Conservation (phyloP, 2,329 filamentous ascomycete genomes). For the Paraphoma sp. region DNA sequence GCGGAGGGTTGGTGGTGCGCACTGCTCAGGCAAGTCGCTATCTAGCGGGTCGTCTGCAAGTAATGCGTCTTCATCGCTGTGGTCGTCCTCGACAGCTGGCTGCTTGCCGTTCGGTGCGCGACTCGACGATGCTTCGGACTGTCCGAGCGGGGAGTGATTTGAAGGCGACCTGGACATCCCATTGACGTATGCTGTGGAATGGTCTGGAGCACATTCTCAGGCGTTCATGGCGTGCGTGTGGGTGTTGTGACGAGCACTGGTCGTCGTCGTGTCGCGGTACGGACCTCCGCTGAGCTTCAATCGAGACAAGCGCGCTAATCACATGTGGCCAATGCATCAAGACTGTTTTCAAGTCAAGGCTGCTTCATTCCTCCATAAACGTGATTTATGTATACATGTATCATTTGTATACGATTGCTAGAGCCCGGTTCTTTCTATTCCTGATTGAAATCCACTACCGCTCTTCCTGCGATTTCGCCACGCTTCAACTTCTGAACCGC, state of each 20-base stretch:
- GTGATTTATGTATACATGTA: background rate
- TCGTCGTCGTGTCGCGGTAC: slow-evolving; percentile 6
- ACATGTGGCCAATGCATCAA: background rate
- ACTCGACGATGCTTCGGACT: slow-evolving; percentile 55
- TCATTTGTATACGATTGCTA: no score
- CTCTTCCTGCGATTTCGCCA: slow-evolving; percentile 60
- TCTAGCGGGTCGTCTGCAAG: slow-evolving; percentile 65
- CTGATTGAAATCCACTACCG: slow-evolving; percentile 61
- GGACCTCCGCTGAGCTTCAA: slow-evolving; percentile 16
- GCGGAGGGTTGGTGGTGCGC: slow-evolving; percentile 4
- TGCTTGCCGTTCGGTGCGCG: slow-evolving; percentile 45
- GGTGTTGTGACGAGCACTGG: slow-evolving; percentile 3
- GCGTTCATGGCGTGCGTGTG: slow-evolving; percentile 22
- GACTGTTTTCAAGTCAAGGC: background rate
- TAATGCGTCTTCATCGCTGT: slow-evolving; percentile 56
- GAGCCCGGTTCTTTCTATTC: slow-evolving; percentile 22
- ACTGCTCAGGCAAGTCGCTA: slow-evolving; percentile 56
- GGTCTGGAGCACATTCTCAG: slow-evolving; percentile 34
- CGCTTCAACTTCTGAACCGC: slow-evolving; percentile 58
- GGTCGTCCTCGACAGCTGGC: slow-evolving; percentile 47
- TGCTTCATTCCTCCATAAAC: background rate
- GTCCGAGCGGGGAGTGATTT: slow-evolving; percentile 41
- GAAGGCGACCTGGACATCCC: slow-evolving; percentile 49
- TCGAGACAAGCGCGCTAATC: slow-evolving; percentile 13
- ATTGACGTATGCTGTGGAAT: slow-evolving; percentile 36